Base-by-base conservation (phyloP, 768 basidiomycete species). In the Dictyophora rubrovolvata region DNA sequence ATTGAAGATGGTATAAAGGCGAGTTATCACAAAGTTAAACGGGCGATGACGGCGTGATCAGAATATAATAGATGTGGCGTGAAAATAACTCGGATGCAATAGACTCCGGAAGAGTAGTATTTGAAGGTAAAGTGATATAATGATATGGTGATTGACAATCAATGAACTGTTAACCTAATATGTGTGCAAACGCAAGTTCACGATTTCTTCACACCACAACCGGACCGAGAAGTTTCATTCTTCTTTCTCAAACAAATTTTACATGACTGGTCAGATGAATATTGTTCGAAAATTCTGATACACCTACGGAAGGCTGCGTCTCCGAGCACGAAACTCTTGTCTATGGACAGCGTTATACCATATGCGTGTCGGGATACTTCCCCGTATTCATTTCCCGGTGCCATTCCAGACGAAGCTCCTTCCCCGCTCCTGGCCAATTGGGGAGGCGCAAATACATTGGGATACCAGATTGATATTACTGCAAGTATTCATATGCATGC, bases 261-360 rank as follows among this genome's bases (percentile, higher is more conserved):
- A 23, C 75, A 78, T 63, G 71, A 76, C 59, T 75, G 75, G 74
- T 59, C 72, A 4, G 72, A 75, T 59, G 59, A 65, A 1, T 65
- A 68, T 67, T 21, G 63, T 53, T 49, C 59, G 67, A 22, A 70
- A 48, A 74, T 79, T 60, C 66, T 80, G 14, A 59, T 60, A 5
- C 66, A 71, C 2, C 67, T 79, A 11, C 67, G 74, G 47, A 67
- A 60, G 2, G 76, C 73, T 0, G 75, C 78, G 0, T 56, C 51
- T 0, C 64, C 71, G 0, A 48, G 65, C 1, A 78, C 77, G 12
- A 73, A 65, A 23, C 68, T 80, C 16, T 49, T 81, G 28, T 48
- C 79, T 7, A 65, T 77, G 20, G 79, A 80, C 36, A 70, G 66
- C 53, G 64, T 79, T 23, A 50, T 74, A 53, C 72, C 74, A 23